Base-by-base conservation (phyloP, 164 flowering plant species). In the Dillenia suffruticosa region DNA sequence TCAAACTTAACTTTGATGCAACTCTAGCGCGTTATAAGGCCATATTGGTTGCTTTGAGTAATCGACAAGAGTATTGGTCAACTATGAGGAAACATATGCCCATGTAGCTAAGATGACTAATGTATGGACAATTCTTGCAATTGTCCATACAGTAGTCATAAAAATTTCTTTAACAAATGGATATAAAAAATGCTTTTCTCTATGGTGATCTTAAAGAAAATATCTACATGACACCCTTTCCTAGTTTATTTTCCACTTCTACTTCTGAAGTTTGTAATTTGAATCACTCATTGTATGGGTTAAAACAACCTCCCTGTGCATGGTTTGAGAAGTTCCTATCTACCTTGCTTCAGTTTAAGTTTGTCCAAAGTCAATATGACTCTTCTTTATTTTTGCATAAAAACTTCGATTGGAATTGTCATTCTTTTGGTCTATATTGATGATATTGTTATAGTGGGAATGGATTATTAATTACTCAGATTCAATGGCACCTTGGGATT, bases 1-100 rank as follows among this genome's bases (percentile, higher is more conserved):
- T 60, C 10, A 63, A 72, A n/a, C 47, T 48, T 7, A 16, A 43
- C 10, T 47, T 56, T 32, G 54, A 67, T 72, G 68, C 62, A 0
- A 15, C 56, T n/a, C 2, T 65, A 24, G 63, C 51, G 2, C 4
- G 63, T 0, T 56, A 51, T 14, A 65, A 66, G 15, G 65, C 70
- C 3, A 12, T 57, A 5, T 14, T 65, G 24, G 64, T 64, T 8
- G 70, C 63, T 6, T 45, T 54, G 10, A 59, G 57, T n/a, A 6
- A 59, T 49, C 13, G 8, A 0, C 69, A 70, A 10, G 49, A 47
- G n/a, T 58, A 57, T 40, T 61, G 61, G 11, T 56, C 13, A 51
- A 63, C 45, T 67, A 46, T 43, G 24, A 61, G 10, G 50, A 61
- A 11, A 67, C 55, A 3, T 67, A 61, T 56, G 54, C 62, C 32